A percentile compares a stretch with the other conserved stretches of the same genome.
phyloP scores from a whole-genome alignment of 768 basidiomycete genomes.

The Boletus eberwhitei region DNA sequence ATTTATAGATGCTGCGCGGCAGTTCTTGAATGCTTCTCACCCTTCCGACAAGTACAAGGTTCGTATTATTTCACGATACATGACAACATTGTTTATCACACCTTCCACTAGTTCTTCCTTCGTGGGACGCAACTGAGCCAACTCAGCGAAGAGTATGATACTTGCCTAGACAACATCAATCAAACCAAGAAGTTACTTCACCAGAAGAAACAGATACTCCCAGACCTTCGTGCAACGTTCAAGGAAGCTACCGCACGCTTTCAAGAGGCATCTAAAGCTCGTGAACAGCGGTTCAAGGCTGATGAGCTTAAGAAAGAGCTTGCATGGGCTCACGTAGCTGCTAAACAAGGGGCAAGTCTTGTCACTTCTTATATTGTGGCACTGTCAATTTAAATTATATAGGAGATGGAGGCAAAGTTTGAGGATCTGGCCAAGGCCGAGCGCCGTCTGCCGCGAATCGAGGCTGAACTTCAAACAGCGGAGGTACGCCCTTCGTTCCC shows the following conservation, averaged over 20 bases:
- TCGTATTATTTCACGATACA: constrained; percentile 11
- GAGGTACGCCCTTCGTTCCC: constrained; percentile 31
- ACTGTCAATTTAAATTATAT: not conserved
- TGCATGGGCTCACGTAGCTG: constrained; percentile 82
- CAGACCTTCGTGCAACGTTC: constrained; percentile 63
- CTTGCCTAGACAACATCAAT: constrained; percentile 68
- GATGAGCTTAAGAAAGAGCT: constrained; percentile 75
- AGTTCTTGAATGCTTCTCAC: constrained; percentile 82
- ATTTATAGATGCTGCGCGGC: constrained; percentile 38
- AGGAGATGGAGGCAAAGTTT: constrained; percentile 46
- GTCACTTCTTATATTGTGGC: not conserved
- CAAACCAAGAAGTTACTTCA: constrained; percentile 62
- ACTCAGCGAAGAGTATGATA: constrained; percentile 82
- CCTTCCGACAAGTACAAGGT: constrained; percentile 89
- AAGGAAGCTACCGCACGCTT: constrained; percentile 57
- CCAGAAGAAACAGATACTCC: constrained; percentile 73
- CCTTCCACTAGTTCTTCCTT: constrained; percentile 74
- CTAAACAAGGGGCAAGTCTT: constrained; percentile 58
- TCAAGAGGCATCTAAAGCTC: constrained; percentile 70
- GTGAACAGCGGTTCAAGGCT: constrained; percentile 63
- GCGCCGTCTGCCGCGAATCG: constrained; percentile 38
- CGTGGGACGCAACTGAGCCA: constrained; percentile 89
- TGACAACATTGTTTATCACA: not conserved
- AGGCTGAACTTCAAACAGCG: constrained; percentile 36
- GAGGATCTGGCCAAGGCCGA: constrained; percentile 39